phyloP scores from a whole-genome alignment of 2,329 filamentous ascomycete species.

The Dothidotthia symphoricarpi region DNA sequence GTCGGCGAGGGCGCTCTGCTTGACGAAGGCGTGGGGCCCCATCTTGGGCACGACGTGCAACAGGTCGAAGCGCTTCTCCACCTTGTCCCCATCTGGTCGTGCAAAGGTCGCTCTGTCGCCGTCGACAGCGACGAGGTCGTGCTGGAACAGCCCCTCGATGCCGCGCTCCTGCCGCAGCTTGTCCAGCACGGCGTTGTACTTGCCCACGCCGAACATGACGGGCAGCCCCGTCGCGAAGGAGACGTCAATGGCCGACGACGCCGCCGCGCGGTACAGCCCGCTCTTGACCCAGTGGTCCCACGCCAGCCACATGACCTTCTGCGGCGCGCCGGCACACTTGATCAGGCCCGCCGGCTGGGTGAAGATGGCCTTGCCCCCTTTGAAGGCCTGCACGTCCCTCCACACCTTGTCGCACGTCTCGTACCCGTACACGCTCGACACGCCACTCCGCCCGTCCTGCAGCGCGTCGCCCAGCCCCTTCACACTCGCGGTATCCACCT shows the following conservation, averaged over 20 bases:
- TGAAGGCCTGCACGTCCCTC: constrained; percentile 31
- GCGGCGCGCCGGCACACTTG: constrained; percentile 43
- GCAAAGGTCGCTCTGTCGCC: constrained; percentile 41
- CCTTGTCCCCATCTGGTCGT: constrained; percentile 22
- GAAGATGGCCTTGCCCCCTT: constrained; percentile 40
- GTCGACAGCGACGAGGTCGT: constrained; percentile 39
- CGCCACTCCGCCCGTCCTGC: too few relatives aligned
- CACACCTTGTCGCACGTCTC: constrained; percentile 41
- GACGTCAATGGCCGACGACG: constrained; percentile 37
- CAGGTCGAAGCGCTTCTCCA: constrained; percentile 39
- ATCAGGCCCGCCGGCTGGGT: constrained; percentile 42
- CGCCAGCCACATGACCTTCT: constrained; percentile 47
- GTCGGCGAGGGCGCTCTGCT: constrained; percentile 37
- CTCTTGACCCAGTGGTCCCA: constrained; percentile 40
- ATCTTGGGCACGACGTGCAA: constrained; percentile 43
- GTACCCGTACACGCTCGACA: constrained; percentile 43
- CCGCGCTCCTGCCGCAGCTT: constrained; percentile 38
- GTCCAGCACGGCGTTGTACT: constrained; percentile 40
- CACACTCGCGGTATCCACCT: constrained; percentile 31
- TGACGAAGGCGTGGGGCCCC: constrained; percentile 39
- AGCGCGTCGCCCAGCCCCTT: constrained; percentile 32
- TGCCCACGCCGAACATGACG: constrained; percentile 44
- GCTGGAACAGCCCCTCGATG: constrained; percentile 41
- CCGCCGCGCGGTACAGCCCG: constrained; percentile 33
- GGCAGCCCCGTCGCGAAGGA: constrained; percentile 42